Conservation (phyloP, 768 basidiomycete species). For the Amanita muscaria region DNA sequence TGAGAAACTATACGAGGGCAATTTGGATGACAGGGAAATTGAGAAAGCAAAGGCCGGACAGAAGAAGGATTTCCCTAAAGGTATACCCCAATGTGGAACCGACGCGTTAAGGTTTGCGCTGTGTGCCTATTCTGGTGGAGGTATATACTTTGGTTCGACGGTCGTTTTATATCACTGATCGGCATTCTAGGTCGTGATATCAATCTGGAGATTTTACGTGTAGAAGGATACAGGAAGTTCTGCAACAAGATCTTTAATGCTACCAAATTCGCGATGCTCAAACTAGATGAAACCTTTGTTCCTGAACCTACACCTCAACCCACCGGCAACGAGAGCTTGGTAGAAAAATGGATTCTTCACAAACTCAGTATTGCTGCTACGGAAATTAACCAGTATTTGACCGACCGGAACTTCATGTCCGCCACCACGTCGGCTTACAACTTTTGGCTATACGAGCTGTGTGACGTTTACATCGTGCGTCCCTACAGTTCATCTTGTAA, state of each 20-base stretch:
- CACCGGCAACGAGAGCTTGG: conserved; percentile 83
- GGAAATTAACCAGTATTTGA: conserved; percentile 68
- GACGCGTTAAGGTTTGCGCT: conserved; percentile 94
- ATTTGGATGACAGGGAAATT: conserved; percentile 90
- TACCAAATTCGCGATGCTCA: conserved; percentile 98
- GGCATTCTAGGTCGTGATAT: conserved; percentile 75
- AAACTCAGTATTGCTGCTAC: conserved; percentile 78
- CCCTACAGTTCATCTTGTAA: neutral
- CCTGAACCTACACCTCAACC: conserved; percentile 66
- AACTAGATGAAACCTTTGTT: conserved; percentile 77
- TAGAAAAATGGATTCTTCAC: conserved; percentile 92
- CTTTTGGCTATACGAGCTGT: conserved; percentile 99
- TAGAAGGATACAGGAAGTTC: conserved; percentile 98
- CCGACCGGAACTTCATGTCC: conserved; percentile 85
- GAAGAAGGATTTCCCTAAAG: conserved; percentile 98
- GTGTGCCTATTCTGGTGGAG: conserved; percentile 88
- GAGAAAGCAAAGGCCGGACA: conserved; percentile 86
- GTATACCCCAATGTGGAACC: conserved; percentile 97
- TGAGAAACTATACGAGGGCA: conserved; percentile 80
- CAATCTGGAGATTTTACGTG: conserved; percentile 90
- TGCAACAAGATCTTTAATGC: conserved; percentile 99
- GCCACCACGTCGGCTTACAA: conserved; percentile 82
- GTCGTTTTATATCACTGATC: neutral
- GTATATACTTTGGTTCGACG: conserved; percentile 26
- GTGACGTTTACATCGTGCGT: conserved; percentile 94